Evolutionary conservation across 1,284 basidiomycete genomes (phyloP).

Genomic region (Ceratobasidium sp.): DNA sequence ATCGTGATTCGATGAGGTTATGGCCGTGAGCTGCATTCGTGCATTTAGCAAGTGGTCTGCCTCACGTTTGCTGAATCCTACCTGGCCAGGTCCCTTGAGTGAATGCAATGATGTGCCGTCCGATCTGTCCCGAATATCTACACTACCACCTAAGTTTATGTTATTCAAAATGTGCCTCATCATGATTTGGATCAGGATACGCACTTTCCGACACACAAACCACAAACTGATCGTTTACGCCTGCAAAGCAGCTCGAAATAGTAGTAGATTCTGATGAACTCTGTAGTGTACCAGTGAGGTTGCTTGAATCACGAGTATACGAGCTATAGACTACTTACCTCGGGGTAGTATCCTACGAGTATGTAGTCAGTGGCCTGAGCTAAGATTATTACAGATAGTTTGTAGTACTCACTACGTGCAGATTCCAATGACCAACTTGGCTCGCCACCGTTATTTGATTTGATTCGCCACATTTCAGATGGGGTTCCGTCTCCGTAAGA

Average conservation of each 20-base stretch:
- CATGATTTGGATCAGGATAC: neutral
- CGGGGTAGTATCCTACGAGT: slow-evolving; percentile 12
- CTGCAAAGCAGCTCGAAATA: slow-evolving; percentile 15
- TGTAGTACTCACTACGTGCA: slow-evolving; percentile 19
- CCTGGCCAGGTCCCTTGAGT: too few relatives aligned
- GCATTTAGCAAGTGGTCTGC: too few relatives aligned
- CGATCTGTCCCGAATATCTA: slow-evolving; percentile 19
- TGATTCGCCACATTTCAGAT: slow-evolving; percentile 82
- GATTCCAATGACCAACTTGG: neutral
- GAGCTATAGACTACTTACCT: neutral
- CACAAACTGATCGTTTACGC: slow-evolving; percentile 19
- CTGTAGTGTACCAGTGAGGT: neutral
- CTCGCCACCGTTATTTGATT: slow-evolving; percentile 61
- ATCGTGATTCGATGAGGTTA: too few relatives aligned
- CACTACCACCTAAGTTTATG: neutral
- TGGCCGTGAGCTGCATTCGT: too few relatives aligned
- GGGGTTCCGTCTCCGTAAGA: slow-evolving; percentile 80
- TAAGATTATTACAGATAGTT: neutral
- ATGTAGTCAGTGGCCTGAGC: neutral
- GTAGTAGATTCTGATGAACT: neutral
- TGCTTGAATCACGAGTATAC: too few relatives aligned
- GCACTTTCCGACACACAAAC: slow-evolving; percentile 6
- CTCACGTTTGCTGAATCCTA: too few relatives aligned
- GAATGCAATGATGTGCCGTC: neutral
- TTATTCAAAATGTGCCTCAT: neutral